A percentile compares a stretch with the other conserved stretches of the same genome.
Evolutionary conservation across 2,329 filamentous ascomycete genomes (phyloP).

Genomic region (Tympanopsis confertula): DNA sequence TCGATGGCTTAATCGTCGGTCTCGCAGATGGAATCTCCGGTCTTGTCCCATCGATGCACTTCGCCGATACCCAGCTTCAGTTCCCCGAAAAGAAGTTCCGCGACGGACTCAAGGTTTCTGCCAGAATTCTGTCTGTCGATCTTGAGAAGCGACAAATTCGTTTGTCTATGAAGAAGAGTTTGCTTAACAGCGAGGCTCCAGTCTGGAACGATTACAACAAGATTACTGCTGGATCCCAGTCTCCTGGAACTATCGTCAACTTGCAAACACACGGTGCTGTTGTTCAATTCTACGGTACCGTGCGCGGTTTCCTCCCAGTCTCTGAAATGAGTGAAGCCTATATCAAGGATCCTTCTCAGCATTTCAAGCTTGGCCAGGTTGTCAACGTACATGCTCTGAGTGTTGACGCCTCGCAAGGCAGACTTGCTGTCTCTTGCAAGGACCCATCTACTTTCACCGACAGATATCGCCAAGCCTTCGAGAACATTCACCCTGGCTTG

Average conservation of each 20-base stretch:
- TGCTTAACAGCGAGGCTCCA: slow-evolving; percentile 79
- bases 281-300: slow-evolving; percentile 78
- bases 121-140: slow-evolving; percentile 73
- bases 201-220: slow-evolving; percentile 69
- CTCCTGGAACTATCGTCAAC: slow-evolving; percentile 77
- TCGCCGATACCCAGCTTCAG: slow-evolving; percentile 77
- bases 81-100: slow-evolving; percentile 95
- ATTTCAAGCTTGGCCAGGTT: slow-evolving; percentile 84
- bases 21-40: slow-evolving; percentile 79
- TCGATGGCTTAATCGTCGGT: slow-evolving; percentile 71
- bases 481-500: slow-evolving; percentile 61
- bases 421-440: slow-evolving; percentile 85
- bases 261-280: slow-evolving; percentile 69
- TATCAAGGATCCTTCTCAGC: slow-evolving; percentile 76
- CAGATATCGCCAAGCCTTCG: slow-evolving; percentile 66
- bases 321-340: slow-evolving; percentile 97
- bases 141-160: slow-evolving; percentile 65
- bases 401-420: slow-evolving; percentile 58
- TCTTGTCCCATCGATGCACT: slow-evolving; percentile 77
- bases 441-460: slow-evolving; percentile 67
- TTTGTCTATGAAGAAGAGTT: slow-evolving; percentile 84
- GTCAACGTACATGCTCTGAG: slow-evolving; percentile 81
- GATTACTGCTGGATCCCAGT: slow-evolving; percentile 63
- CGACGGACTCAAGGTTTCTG: slow-evolving; percentile 73
- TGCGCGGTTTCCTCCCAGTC: slow-evolving; percentile 80